A percentile compares a stretch with the other conserved stretches of the same genome.
These are phyloP conservation scores for Syncephalastrum sp. DNA, from an alignment of 371 early-diverging fungal species.

Conservation along the genomic window DNA sequence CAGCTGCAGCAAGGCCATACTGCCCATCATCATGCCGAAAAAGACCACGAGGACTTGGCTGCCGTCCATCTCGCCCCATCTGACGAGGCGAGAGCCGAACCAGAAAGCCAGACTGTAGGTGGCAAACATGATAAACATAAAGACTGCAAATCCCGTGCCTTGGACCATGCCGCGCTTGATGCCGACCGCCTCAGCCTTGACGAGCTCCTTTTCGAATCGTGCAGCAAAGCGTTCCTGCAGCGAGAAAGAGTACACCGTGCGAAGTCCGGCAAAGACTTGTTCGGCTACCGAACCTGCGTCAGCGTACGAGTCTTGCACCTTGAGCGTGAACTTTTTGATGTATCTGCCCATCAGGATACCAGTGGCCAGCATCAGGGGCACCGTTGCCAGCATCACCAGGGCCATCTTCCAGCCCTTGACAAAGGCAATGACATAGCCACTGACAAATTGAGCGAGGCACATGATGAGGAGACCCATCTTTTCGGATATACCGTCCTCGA, in stretches of 20 bases:
- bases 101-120: slow-evolving; percentile 70
- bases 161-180: slow-evolving; percentile 39
- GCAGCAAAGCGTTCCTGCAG: slow-evolving; percentile 64
- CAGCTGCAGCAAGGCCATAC: slow-evolving; percentile 40
- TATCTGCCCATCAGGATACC: slow-evolving; percentile 62
- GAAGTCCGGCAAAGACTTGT: slow-evolving; percentile 78
- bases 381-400: slow-evolving; percentile 66
- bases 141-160: slow-evolving; percentile 51
- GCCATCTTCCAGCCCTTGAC: slow-evolving; percentile 76
- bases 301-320: slow-evolving; percentile 57
- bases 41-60: slow-evolving; percentile 63
- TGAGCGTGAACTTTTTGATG: slow-evolving; percentile 38
- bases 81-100: slow-evolving; percentile 60
- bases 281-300: slow-evolving; percentile 81
- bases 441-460: slow-evolving; percentile 12
- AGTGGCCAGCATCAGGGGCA: slow-evolving; percentile 50
- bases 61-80: slow-evolving; percentile 13
- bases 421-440: slow-evolving; percentile 73
- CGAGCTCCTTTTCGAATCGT: slow-evolving; percentile 53
- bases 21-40: slow-evolving; percentile 70
- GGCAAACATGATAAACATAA: slow-evolving; percentile 57
- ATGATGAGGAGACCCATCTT: slow-evolving; percentile 70
- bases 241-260: slow-evolving; percentile 83
- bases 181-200: slow-evolving; percentile 36
- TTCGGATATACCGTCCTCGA: slow-evolving; percentile 82